These are phyloP conservation scores for Rhynchospora tenuis DNA, from an alignment of 176 grass and related monocot species.

Conservation along the genomic window DNA sequence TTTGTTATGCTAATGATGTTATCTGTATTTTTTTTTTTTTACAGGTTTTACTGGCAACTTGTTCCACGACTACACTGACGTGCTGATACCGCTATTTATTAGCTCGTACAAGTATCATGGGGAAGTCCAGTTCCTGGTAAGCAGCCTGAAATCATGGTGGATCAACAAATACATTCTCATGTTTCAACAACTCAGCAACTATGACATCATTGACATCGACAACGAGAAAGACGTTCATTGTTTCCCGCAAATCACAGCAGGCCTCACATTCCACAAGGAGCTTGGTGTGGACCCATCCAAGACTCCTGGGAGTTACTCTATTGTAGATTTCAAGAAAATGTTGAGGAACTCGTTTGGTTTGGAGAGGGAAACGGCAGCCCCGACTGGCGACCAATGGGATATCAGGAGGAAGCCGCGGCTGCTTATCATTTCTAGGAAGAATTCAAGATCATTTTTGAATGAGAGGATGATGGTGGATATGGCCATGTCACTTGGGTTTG, in stretches of 20 bases:
- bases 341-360: conserved; percentile 52
- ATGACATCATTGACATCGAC: conserved; percentile 64
- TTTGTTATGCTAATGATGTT: background rate
- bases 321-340: conserved; percentile 64
- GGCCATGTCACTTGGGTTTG: conserved; percentile 33
- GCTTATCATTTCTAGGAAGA: conserved; percentile 67
- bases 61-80: conserved; percentile 88
- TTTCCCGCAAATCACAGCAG: conserved; percentile 49
- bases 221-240: conserved; percentile 71
- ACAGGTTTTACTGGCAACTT: conserved; percentile 70
- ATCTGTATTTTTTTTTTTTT: background rate
- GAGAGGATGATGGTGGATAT: conserved; percentile 56
- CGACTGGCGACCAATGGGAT: conserved; percentile 28
- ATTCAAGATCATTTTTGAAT: conserved; percentile 45
- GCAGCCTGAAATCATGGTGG: conserved; percentile 69
- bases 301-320: conserved; percentile 28
- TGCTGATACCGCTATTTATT: conserved; percentile 69
- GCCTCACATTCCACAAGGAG: conserved; percentile 63
- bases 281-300: conserved; percentile 53
- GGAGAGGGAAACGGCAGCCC: conserved; percentile 53
- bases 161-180: conserved; percentile 58
- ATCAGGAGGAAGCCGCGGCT: conserved; percentile 30
- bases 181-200: conserved; percentile 58
- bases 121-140: conserved; percentile 65
- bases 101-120: conserved; percentile 50